Base-by-base conservation (phyloP, 176 grass and related monocot genomes). In the Hordeum marinum region DNA sequence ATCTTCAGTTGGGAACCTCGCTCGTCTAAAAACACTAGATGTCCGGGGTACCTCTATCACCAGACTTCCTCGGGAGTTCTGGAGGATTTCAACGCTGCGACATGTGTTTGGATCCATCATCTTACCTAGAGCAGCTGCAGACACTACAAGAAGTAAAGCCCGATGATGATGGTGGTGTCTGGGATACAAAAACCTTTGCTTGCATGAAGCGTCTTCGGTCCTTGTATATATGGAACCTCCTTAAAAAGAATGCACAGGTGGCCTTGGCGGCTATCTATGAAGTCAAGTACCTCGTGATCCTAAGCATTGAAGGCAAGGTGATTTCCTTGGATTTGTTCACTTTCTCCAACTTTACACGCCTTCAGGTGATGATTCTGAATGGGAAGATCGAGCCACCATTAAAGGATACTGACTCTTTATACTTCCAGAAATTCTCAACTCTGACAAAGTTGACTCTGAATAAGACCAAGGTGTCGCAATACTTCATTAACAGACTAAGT, bases 41-140 rank as follows among this genome's bases (percentile, higher is more conserved):
- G 84, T 85, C 6, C 72, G 79, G 3, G 71, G 54, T n/a, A 87
- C 72, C 12, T 4, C 25, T 7, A 72, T 87, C 5, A 35, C 36
- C 4, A 11, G 13, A 29, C 79, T 87, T 10, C 86, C 79, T 0
- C 2, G 2, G 0, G 18, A 11, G 1, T 82, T 87, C 0, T 82
- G 86, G 86, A 82, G 6, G 79, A 87, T 87, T 12, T 57, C 13
- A 13, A 61, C 62, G 0, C 52, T 87, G 11, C 40, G 86, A 27
- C 86, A 87, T 87, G 80, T 87, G 8, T 82, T 87, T 46, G 79
- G 79, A 10, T 82, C 57, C 25, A 15, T 29, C 26, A 35, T 87
- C 21, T 18, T 79, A 1, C 86, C 23, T 83, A n/a, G 70, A 70
- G 73, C 74, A 83, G 0, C 29, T 83, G 0, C 54, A 83, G 0